Percentiles rank a stretch among this genome's conserved stretches.
Conservation (phyloP, 495 filamentous ascomycete species). For the Clohesyomyces aquaticus region DNA sequence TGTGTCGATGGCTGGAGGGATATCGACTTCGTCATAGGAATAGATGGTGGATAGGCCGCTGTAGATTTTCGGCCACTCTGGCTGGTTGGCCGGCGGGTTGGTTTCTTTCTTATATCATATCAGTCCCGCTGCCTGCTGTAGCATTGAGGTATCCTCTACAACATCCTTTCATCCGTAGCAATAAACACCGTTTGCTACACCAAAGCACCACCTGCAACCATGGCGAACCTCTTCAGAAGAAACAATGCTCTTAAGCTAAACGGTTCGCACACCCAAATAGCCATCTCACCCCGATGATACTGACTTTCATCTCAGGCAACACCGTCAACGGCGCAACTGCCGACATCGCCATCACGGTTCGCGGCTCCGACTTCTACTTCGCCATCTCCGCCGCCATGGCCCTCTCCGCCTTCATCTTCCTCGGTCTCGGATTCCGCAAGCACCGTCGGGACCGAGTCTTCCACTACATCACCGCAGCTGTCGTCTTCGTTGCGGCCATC, state of each 20-base stretch:
- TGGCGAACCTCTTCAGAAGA: too few relatives aligned
- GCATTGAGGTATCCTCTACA: too few relatives aligned
- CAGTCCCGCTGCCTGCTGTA: too few relatives aligned
- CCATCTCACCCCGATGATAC: not conserved
- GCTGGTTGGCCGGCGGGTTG: too few relatives aligned
- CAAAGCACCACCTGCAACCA: too few relatives aligned
- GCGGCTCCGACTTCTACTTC: conserved; percentile 65
- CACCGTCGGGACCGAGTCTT: conserved; percentile 61
- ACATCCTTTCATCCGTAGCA: too few relatives aligned
- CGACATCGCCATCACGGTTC: conserved; percentile 63
- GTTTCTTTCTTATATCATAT: too few relatives aligned
- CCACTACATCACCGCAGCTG: conserved; percentile 67
- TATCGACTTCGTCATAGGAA: too few relatives aligned
- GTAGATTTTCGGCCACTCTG: too few relatives aligned
- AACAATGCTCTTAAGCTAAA: conserved; percentile 60
- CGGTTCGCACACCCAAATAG: conserved; percentile 22
- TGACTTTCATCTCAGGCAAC: conserved; percentile 16
- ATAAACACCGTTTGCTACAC: too few relatives aligned
- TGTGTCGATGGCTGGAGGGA: too few relatives aligned
- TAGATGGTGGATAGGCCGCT: too few relatives aligned
- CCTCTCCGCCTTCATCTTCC: conserved; percentile 48
- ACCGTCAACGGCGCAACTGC: conserved; percentile 49
- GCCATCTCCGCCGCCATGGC: conserved; percentile 59
- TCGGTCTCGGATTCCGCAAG: conserved; percentile 55
- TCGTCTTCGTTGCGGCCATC: conserved; percentile 64